phyloP scores from a whole-genome alignment of 2,329 filamentous ascomycete species.

The Exophiala dermatitidis region DNA sequence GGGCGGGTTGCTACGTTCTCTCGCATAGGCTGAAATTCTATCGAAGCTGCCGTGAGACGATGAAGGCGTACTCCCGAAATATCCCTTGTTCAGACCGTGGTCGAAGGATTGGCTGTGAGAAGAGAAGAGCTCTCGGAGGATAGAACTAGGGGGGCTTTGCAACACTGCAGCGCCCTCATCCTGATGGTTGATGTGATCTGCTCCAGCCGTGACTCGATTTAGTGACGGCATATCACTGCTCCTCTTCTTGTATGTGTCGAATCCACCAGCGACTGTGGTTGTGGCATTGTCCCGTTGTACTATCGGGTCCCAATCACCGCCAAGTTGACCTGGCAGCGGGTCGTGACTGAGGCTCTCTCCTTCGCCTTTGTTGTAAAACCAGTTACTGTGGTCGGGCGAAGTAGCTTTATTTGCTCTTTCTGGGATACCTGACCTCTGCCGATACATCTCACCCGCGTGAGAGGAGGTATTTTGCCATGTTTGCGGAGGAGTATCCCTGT shows the following conservation, averaged over 20 bases:
- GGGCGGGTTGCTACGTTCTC: not conserved
- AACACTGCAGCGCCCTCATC: not conserved
- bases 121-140: not conserved
- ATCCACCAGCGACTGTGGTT: not conserved
- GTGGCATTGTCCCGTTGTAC: not conserved
- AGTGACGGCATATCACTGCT: not conserved
- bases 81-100: not conserved
- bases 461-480: no score
- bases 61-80: not conserved
- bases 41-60: not conserved
- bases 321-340: not conserved
- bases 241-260: not conserved
- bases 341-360: not conserved
- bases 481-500: no score
- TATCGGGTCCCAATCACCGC: not conserved
- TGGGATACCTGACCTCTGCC: no score
- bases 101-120: not conserved
- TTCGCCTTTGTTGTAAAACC: not conserved
- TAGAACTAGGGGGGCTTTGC: not conserved
- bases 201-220: not conserved
- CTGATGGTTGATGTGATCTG: not conserved
- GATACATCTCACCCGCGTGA: not conserved
- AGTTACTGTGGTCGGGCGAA: not conserved
- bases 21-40: not conserved
- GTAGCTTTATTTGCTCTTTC: no score